phyloP scores from a whole-genome alignment of 23 red algal species.

The Gracilaria domingensis region DNA sequence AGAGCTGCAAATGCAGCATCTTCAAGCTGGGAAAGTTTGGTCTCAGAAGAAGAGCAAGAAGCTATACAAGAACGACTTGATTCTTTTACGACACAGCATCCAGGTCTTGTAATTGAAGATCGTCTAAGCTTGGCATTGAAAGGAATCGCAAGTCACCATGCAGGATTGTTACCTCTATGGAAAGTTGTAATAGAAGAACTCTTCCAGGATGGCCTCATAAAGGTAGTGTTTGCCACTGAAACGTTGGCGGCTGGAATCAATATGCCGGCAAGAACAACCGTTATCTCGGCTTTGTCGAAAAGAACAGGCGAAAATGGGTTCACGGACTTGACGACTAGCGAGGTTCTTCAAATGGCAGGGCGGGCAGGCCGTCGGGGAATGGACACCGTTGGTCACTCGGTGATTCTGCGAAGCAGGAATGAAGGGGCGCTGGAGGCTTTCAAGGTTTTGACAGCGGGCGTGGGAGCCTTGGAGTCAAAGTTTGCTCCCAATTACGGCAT shows the following conservation, averaged over 20 bases:
- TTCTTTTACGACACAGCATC: conserved; percentile 74
- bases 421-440: conserved; percentile 82
- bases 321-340: conserved; percentile 70
- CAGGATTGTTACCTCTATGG: conserved; percentile 97
- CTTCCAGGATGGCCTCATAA: conserved; percentile 96
- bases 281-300: conserved; percentile 86
- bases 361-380: conserved; percentile 94
- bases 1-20: conserved; percentile 71
- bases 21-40: conserved; percentile 48
- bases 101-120: conserved; percentile 77
- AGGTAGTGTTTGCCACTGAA: conserved; percentile 98
- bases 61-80: conserved; percentile 61
- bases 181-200: conserved; percentile 93
- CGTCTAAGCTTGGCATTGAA: conserved; percentile 67
- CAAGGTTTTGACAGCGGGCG: conserved; percentile 68
- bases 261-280: conserved; percentile 96
- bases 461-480: conserved; percentile 85
- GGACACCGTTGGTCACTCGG: conserved; percentile 84
- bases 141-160: conserved; percentile 96
- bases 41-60: conserved; percentile 62
- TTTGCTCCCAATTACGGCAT: conserved; percentile 93
- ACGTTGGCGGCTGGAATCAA: conserved; percentile 99
- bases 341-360: conserved; percentile 97
- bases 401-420: conserved; percentile 81
- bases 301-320: conserved; percentile 73